Conservation (phyloP, 2,329 filamentous ascomycete genomes). For the Parastagonospora nodorum region DNA sequence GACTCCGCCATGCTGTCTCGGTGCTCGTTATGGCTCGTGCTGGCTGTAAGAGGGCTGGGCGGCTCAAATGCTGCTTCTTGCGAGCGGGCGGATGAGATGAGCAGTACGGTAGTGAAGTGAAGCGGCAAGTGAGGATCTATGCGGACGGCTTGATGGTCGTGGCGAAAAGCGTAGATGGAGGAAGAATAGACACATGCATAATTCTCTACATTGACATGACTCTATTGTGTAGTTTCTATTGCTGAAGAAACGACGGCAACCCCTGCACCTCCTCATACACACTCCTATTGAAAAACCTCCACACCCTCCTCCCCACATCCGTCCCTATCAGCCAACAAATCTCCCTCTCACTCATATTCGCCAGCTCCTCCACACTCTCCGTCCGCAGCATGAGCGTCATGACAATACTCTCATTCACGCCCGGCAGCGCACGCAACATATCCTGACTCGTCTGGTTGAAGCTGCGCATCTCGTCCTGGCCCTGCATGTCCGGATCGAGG, state of each 20-base stretch:
- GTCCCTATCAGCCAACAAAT: conserved; percentile 76
- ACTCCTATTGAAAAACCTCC: conserved; percentile 76
- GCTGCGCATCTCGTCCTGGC: conserved; percentile 63
- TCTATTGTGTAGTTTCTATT: too few relatives aligned
- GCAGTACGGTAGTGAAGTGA: not conserved
- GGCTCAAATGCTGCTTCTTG: conserved; percentile 49
- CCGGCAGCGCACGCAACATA: conserved; percentile 84
- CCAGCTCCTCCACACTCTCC: conserved; percentile 79
- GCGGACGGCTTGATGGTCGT: not conserved
- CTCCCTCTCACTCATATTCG: conserved; percentile 80
- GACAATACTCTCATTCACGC: conserved; percentile 75
- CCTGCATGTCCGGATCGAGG: conserved; percentile 64
- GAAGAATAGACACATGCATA: not conserved
- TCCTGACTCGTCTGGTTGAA: conserved; percentile 89
- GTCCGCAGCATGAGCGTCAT: conserved; percentile 72
- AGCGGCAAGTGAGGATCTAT: not conserved
- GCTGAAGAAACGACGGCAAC: too few relatives aligned
- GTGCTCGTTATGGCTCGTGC: conserved; percentile 15
- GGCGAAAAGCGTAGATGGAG: too few relatives aligned
- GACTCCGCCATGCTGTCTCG: conserved; percentile 47
- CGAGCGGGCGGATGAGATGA: conserved; percentile 43
- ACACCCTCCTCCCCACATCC: conserved; percentile 76
- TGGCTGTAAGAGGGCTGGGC: conserved; percentile 26
- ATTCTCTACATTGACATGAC: not conserved
- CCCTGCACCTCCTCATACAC: conserved; percentile 48